Evolutionary conservation across 108 stramenopile genomes (phyloP).

Genomic region (Skeletonema costatum): DNA sequence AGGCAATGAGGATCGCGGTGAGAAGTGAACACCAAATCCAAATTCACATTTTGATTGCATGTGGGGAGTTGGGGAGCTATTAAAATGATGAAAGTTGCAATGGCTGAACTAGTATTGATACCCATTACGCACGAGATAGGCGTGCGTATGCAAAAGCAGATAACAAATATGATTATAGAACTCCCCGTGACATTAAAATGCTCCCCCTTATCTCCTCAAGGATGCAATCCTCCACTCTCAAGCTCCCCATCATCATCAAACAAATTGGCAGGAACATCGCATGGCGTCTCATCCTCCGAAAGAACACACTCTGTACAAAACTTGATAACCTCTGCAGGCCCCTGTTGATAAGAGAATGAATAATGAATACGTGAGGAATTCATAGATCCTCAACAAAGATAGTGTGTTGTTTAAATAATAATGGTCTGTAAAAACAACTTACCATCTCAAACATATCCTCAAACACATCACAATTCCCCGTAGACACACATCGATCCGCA

Average conservation of each 20-base stretch:
- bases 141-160: too few relatives aligned
- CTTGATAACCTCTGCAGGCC: constrained; percentile 63
- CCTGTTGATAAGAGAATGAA: not conserved
- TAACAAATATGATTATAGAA: too few relatives aligned
- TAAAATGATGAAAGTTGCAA: too few relatives aligned
- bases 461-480: constrained; percentile 83
- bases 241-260: constrained; percentile 5
- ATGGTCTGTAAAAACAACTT: not conserved
- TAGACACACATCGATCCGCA: constrained; percentile 79
- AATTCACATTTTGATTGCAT: too few relatives aligned
- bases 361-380: not conserved
- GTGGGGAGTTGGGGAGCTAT: too few relatives aligned
- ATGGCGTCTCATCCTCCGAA: constrained; percentile 65
- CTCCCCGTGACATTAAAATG: too few relatives aligned
- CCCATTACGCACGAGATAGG: too few relatives aligned
- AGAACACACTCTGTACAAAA: constrained; percentile 87
- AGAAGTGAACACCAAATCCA: too few relatives aligned
- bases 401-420: not conserved
- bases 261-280: constrained; percentile 62
- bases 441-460: constrained; percentile 56
- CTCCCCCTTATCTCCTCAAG: not conserved
- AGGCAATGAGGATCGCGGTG: too few relatives aligned
- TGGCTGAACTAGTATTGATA: too few relatives aligned
- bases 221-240: constrained; percentile 22
- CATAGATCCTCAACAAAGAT: not conserved